Evolutionary conservation across 257 asterid genomes (phyloP), one percentile per base, ranked within the genome.

Genomic region (Paraleonurus japonicus): DNA sequence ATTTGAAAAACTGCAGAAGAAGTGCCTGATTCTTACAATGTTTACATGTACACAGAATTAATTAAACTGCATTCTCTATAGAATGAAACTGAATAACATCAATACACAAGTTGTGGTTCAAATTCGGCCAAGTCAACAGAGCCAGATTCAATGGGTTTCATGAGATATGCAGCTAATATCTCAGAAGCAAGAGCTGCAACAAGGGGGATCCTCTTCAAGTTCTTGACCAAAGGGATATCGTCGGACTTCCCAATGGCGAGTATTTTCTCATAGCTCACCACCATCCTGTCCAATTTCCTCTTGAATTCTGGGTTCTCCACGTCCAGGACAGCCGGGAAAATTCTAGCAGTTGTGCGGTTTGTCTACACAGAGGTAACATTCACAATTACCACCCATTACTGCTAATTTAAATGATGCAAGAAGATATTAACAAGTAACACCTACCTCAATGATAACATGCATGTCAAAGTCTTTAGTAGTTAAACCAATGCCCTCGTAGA

Each of bases 391-490:
- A 57, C 61, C 32, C 30, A n/a, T 0, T 7, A 19, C 16, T 15
- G 23, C 22, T 16, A n/a, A n/a, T 47, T 17, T 16, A 53, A 53
- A 53, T 10, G 15, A 17, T 53, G 28, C 28, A 53, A 17, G 58
- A 50, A 50, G 2, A 19, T 2, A 45, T 43, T 35, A 35, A 35
- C 12, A 12, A 41, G 53, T 47, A 47, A 22, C n/a, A 57, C 5
- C 13, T 72, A 89, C 99, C 99, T 94, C 99, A 54, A 94, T 91
- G 84, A 94, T 89, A 71, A 94, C 99, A 71, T 94, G 99, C 98
- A 94, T 91, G 82, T 94, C 99, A 19, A 94, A 94, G 60, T 86
- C 96, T 79, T 94, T 94, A 2, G 99, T 94, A 79, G 92, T 43
- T 4, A 94, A 92, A 13, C 99, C 99, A 64, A 94, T 88, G 79